Base-by-base conservation (phyloP, 1,139 yeast species). In the Hyphopichia burtonii region DNA sequence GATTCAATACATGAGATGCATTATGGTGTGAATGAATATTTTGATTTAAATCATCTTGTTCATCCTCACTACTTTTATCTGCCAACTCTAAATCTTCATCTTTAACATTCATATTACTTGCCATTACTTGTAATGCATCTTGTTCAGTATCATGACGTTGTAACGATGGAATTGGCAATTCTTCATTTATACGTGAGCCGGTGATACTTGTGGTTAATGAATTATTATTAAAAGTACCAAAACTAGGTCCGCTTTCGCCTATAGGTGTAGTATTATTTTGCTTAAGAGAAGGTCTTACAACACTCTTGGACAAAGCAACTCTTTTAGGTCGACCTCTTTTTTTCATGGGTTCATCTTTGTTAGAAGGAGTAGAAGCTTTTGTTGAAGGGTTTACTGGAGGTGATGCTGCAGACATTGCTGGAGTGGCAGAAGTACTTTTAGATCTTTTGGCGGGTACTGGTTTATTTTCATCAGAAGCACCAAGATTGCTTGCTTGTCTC, bases 291-390 rank as follows among this genome's bases (percentile, higher is more conserved):
- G 73, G 72, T 27, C 60, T 56, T 2, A 50, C 50, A 25, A 58
- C 48, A 12, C 54, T 51, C 19, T 58, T 51, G 8, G 37, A 25
- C 18, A 68, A 49, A 8, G 64, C 53, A 6, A 61, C 64, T 44
- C 80, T 56, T 54, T 67, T 73, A 3, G 82, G 80, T 40, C 81
- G 55, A 9, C 80, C 80, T 46, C 80, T 56, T 48, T 72, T 75
- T 44, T 61, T 65, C 6, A 75, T 71, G 8, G 69, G 68, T 38
- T 63, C 70, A 28, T 28, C 34, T 15, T 16, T 20, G 11, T n/a
- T 42, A 53, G 47, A 9, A 49, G 51, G 12, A 43, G 42, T 41
- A 12, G 33, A 32, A 22, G 37, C 17, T n/a, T 16, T 18, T 19
- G 19, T n/a, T n/a, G 35, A 39, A 18, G 25, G 18, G 25, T 16